Evolutionary conservation across 202 grass and related monocot genomes (phyloP).

Genomic region (Musa balbisiana): DNA sequence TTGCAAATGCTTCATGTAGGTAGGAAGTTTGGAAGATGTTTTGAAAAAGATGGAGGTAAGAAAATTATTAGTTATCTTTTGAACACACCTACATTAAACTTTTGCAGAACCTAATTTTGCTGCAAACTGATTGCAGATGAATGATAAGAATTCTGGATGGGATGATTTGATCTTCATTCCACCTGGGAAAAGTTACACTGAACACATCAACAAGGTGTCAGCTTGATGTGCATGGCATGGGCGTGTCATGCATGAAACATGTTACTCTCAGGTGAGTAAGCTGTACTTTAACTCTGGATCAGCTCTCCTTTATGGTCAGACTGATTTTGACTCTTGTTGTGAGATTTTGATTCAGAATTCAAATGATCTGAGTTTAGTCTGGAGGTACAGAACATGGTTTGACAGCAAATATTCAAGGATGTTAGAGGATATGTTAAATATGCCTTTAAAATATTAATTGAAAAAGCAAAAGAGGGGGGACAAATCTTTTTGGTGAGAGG

Average conservation of each 20-base stretch:
- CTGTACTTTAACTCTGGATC: neutral
- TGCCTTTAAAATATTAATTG: neutral
- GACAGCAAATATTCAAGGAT: neutral
- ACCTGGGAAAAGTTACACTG: constrained; percentile 65
- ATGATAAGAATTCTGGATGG: constrained; percentile 85
- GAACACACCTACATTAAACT: neutral
- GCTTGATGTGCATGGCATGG: constrained; percentile 19
- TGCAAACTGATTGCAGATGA: constrained; percentile 45
- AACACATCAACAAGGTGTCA: constrained; percentile 80
- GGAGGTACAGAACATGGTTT: neutral
- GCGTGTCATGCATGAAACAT: neutral
- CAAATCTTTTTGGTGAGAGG: neutral
- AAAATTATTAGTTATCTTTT: constrained; percentile 14
- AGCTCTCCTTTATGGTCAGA: neutral
- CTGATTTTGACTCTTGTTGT: neutral
- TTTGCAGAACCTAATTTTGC: neutral
- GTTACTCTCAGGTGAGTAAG: neutral
- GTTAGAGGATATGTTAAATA: neutral
- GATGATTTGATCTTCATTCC: constrained; percentile 97
- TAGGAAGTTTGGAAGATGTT: constrained; percentile 93
- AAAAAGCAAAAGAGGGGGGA: neutral
- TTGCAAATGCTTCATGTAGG: constrained; percentile 34
- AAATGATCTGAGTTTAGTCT: neutral
- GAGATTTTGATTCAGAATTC: no score
- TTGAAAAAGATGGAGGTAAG: constrained; percentile 96